phyloP scores from a whole-genome alignment of 1,284 basidiomycete genomes.

The Vanrija sp. region DNA sequence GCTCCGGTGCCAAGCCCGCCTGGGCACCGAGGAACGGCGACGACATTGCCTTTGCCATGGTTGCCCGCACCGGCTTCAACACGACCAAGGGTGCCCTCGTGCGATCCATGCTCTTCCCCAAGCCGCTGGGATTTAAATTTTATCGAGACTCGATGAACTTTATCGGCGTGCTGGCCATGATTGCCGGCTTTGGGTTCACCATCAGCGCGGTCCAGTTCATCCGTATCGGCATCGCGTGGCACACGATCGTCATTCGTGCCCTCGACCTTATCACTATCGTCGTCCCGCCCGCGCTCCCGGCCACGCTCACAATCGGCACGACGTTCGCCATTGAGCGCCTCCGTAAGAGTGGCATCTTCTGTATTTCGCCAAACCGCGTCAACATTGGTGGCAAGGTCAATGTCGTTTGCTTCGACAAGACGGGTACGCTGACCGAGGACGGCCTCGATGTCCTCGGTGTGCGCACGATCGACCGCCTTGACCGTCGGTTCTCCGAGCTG shows the following conservation, averaged over 20 bases:
- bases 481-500: conserved; percentile 82
- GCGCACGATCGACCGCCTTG: conserved; percentile 68
- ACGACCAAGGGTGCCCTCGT: conserved; percentile 97
- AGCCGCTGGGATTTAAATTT: conserved; percentile 96
- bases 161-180: conserved; percentile 82
- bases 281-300: conserved; percentile 94
- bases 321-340: conserved; percentile 90
- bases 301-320: conserved; percentile 95
- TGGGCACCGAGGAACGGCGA: conserved; percentile 53
- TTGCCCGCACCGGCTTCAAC: conserved; percentile 91
- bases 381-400: conserved; percentile 97
- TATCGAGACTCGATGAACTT: conserved; percentile 97
- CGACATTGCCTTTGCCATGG: conserved; percentile 75
- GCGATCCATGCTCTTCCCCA: conserved; percentile 97
- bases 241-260: conserved; percentile 86
- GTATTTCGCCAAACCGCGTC: conserved; percentile 93
- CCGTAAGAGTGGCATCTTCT: conserved; percentile 86
- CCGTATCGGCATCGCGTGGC: conserved; percentile 80
- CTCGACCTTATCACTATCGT: conserved; percentile 97
- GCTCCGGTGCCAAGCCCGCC: conserved; percentile 57
- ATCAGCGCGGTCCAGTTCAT: conserved; percentile 88
- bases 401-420: conserved; percentile 99
- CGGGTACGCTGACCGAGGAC: conserved; percentile 96
- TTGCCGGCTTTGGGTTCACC: conserved; percentile 83
- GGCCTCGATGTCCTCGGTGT: conserved; percentile 95